Conservation (phyloP, 73 alveolate species). For the Paraurostyla sp. region DNA sequence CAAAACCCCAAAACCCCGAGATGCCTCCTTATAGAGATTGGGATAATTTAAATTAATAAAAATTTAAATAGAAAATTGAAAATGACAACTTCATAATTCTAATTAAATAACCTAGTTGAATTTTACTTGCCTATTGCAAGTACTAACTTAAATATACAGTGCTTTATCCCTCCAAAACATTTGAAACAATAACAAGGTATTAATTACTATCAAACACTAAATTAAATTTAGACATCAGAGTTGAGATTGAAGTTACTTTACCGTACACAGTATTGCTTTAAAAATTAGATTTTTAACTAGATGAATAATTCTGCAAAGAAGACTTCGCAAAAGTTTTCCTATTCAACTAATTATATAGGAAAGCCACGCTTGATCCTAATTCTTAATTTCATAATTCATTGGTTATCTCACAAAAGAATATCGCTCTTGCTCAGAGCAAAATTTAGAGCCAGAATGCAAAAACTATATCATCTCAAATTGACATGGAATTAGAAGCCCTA, state of each 20-base stretch:
- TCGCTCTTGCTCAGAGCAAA: no score
- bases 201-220: background rate
- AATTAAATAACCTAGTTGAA: constrained; percentile 25
- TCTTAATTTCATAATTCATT: background rate
- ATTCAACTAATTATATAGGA: background rate
- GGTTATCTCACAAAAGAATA: background rate
- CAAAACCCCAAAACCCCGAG: constrained; percentile 55
- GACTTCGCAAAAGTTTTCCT: constrained; percentile 44
- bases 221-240: constrained; percentile 21
- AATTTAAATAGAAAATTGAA: background rate
- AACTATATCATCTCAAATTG: constrained; percentile 4
- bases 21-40: background rate
- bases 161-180: background rate
- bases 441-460: background rate
- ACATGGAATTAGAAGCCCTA: constrained; percentile 20
- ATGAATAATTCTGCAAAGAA: constrained; percentile 27
- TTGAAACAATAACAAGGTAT: background rate
- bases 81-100: background rate
- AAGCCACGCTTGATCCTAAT: background rate
- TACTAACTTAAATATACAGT: background rate
- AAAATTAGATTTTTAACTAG: constrained; percentile 24
- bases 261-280: constrained; percentile 6
- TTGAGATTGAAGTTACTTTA: constrained; percentile 9
- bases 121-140: constrained; percentile 13
- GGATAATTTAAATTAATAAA: background rate